Evolutionary conservation across 371 early-diverging fungal species (phyloP).

Genomic region (Funneliformis caledonium): DNA sequence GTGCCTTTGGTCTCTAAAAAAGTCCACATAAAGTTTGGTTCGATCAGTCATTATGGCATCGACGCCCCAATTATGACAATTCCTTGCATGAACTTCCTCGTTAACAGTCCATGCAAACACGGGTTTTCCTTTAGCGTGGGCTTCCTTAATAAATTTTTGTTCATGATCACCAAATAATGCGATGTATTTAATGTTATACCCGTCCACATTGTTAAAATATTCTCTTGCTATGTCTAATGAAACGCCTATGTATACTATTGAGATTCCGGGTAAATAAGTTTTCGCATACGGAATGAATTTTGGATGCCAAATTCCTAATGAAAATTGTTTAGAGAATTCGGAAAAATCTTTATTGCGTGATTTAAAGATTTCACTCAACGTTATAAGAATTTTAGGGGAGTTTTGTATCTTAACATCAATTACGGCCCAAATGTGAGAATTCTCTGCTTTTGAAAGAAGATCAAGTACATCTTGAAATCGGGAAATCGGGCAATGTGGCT

Average conservation of each 20-base stretch:
- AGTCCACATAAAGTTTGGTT: slow-evolving; percentile 10
- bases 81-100: background rate
- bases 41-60: slow-evolving; percentile 37
- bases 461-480: slow-evolving; percentile 23
- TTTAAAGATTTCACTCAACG: slow-evolving; percentile 46
- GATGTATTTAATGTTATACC: slow-evolving; percentile 59
- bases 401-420: slow-evolving; percentile 45
- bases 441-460: slow-evolving; percentile 1
- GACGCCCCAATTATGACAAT: slow-evolving; percentile 17
- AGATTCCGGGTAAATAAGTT: slow-evolving; percentile 51
- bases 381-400: slow-evolving; percentile 53
- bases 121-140: slow-evolving; percentile 54
- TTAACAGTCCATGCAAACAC: slow-evolving; percentile 46
- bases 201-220: slow-evolving; percentile 58
- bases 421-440: slow-evolving; percentile 30
- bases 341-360: slow-evolving; percentile 34
- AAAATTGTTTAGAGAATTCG: slow-evolving; percentile 49
- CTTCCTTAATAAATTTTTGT: slow-evolving; percentile 56
- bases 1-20: background rate
- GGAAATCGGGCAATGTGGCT: slow-evolving; percentile 14
- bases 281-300: slow-evolving; percentile 59
- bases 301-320: slow-evolving; percentile 70
- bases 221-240: slow-evolving; percentile 56
- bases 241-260: slow-evolving; percentile 61
- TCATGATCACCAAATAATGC: slow-evolving; percentile 55